Evolutionary conservation across 148 eudicot species (phyloP).

Genomic region (Fagopyrum homotropicum): DNA sequence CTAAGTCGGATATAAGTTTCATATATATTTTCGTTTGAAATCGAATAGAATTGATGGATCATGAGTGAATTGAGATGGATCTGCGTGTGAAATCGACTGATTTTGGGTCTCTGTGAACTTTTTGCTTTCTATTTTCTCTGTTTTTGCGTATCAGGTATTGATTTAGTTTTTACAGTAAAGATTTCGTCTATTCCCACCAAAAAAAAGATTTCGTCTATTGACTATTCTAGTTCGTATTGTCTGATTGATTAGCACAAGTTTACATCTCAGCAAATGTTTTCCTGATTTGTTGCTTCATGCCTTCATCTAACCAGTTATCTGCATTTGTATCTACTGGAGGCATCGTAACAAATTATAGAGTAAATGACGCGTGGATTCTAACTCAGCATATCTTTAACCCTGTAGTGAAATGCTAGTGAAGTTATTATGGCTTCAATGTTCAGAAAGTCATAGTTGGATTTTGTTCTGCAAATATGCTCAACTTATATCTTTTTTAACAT

Average conservation of each 20-base stretch:
- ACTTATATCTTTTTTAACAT: neutral
- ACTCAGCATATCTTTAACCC: neutral
- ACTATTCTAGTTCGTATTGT: neutral
- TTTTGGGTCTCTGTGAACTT: neutral
- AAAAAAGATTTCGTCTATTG: too few relatives aligned
- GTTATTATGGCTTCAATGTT: neutral
- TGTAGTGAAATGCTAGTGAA: neutral
- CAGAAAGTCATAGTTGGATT: neutral
- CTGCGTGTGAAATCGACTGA: neutral
- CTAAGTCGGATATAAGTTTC: neutral
- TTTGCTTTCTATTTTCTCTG: neutral
- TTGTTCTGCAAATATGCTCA: neutral
- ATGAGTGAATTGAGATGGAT: neutral
- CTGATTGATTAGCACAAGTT: neutral
- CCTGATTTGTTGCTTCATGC: neutral
- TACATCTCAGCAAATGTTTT: neutral
- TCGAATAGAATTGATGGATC: neutral
- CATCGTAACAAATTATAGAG: neutral
- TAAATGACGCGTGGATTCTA: neutral
- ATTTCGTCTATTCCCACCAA: too few relatives aligned
- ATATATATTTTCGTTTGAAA: neutral
- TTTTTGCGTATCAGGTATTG: neutral
- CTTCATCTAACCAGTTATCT: neutral
- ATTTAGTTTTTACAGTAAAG: too few relatives aligned
- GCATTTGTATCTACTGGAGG: neutral